phyloP scores from a whole-genome alignment of 1,139 yeast genomes.

The Hanseniaspora gamundiae region DNA sequence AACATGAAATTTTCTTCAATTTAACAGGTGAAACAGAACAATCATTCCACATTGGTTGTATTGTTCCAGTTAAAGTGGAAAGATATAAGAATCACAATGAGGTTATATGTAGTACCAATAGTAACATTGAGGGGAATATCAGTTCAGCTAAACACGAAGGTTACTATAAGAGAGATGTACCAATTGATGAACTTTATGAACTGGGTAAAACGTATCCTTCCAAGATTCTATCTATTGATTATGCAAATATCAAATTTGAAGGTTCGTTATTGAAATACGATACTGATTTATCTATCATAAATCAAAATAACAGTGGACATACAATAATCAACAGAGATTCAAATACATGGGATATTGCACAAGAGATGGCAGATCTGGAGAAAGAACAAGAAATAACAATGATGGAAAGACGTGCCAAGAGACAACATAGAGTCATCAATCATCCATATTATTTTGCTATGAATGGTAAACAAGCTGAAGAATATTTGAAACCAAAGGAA shows the following conservation, averaged over 20 bases:
- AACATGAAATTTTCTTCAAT: constrained; percentile 70
- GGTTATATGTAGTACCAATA: constrained; percentile 54
- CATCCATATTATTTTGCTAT: constrained; percentile 86
- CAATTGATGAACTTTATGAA: constrained; percentile 32
- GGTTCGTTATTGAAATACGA: constrained; percentile 61
- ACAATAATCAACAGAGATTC: constrained; percentile 40
- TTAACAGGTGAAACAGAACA: constrained; percentile 78
- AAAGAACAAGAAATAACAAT: constrained; percentile 42
- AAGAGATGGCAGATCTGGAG: constrained; percentile 57
- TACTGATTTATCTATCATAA: constrained; percentile 22
- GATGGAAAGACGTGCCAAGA: constrained; percentile 38
- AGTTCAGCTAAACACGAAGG: constrained; percentile 54
- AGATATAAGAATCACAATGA: constrained; percentile 30
- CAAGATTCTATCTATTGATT: constrained; percentile 57
- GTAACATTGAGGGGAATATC: constrained; percentile 64
- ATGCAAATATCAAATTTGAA: constrained; percentile 60
- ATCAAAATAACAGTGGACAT: constrained; percentile 35
- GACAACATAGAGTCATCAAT: constrained; percentile 64
- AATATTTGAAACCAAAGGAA: constrained; percentile 73
- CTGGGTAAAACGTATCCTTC: constrained; percentile 82
- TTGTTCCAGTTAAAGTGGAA: constrained; percentile 59
- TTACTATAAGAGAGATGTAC: constrained; percentile 33
- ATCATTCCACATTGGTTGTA: constrained; percentile 54
- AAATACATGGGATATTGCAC: constrained; percentile 70
- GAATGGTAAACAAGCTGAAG: constrained; percentile 83